Evolutionary conservation across 23 red algal genomes (phyloP), one percentile per base, ranked within the genome.

Genomic region (Gracilaria gracilis): DNA sequence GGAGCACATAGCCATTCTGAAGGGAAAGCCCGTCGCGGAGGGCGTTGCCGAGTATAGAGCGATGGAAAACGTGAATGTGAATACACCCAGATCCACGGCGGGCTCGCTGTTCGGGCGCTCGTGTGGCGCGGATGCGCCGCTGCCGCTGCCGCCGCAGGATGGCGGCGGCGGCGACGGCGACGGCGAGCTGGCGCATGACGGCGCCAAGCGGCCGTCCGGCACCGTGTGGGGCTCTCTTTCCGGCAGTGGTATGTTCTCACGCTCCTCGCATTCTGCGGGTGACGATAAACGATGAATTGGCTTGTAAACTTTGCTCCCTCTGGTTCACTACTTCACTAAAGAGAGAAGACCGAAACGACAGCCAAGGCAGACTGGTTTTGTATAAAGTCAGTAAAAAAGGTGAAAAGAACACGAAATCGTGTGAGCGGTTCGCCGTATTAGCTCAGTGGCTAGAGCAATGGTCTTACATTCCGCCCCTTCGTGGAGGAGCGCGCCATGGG

Each of bases 391-490:
- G 4, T 64, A 64, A 6, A 46, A 46, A 46, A 46, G 42, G 42
- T 46, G 42, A n/a, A 7, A 7, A 4, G 5, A 46, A 46, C 42
- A 66, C 65, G 35, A 16, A 70, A 38, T 7, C 28, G 40, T 40
- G 75, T n/a, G 2, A 17, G 9, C 12, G 50, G 3, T 32, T 24
- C 3, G 75, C 50, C 75, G 75, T 57, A 79, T 88, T 67, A 88
- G 84, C 84, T 88, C 84, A 88, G 84, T 88, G 84, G 84, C 66
- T 88, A 88, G 84, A 88, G 84, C 84, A 88, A 88, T 88, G 84
- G 84, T 88, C 84, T 88, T 88, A 88, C 84, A 88, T 88, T 62
- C 49, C 51, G 49, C 54, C 23, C 54, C 15, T 54, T n/a, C 14
- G 67, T n/a, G 44, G 65, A 61, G 34, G 69, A 88, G 84, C 69